Evolutionary conservation across 768 basidiomycete species (phyloP).

Genomic region (Lactifluus pinguis): DNA sequence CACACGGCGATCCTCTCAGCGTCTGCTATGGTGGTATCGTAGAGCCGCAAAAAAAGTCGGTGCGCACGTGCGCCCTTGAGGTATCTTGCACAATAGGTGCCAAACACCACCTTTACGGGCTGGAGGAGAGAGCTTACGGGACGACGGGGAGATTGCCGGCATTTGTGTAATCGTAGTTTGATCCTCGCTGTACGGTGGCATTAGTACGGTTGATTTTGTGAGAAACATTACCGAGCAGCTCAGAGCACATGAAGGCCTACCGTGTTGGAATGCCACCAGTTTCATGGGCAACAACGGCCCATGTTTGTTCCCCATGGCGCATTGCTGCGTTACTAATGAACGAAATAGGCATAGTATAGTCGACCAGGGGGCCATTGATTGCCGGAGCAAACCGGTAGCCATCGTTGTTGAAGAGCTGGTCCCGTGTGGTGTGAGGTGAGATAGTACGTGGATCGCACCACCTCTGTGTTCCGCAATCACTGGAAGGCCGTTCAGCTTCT

Average conservation of each 20-base stretch:
- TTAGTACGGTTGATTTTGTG: not conserved
- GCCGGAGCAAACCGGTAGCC: not conserved
- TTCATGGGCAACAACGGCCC: not conserved
- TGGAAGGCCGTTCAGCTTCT: not conserved
- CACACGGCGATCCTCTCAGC: constrained; percentile 14
- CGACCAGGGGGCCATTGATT: not conserved
- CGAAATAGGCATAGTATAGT: not conserved
- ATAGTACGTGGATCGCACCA: not conserved
- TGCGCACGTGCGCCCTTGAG: not conserved
- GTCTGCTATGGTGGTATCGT: not conserved
- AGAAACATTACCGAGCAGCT: not conserved
- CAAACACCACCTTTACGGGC: not conserved
- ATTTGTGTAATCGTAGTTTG: not conserved
- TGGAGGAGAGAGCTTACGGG: not conserved
- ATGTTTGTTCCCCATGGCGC: not conserved
- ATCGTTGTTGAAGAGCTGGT: not conserved
- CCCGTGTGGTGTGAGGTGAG: not conserved
- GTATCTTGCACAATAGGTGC: not conserved
- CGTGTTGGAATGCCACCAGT: not conserved
- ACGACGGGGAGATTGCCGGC: not conserved
- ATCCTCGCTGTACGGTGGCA: not conserved
- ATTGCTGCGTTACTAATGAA: not conserved
- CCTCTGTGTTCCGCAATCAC: not conserved
- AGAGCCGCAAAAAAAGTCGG: constrained; percentile 9
- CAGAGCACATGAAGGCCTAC: not conserved